Base-by-base conservation (phyloP, 768 basidiomycete genomes). In the Hemileccinum impolitum region DNA sequence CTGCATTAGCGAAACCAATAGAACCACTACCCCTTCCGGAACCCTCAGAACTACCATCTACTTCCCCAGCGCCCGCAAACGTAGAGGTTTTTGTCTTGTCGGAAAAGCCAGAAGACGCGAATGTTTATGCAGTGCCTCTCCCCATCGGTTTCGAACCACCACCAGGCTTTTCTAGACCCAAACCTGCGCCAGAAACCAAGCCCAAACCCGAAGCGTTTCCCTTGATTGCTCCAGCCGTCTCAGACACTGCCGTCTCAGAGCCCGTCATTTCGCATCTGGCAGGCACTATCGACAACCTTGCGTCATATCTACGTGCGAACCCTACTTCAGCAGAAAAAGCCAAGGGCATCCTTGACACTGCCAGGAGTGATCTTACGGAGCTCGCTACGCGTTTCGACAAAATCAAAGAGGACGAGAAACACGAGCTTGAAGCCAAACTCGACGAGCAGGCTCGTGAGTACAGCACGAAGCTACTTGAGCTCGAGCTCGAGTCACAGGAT, bases 101-200 rank as follows among this genome's bases (percentile, higher is more conserved):
- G 3, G 63, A 63, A 23, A 50, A 54, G 10, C 53, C 63, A 43
- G 45, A 48, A 53, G 70, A 71, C 8, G 2, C 31, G 25, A 70
- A 71, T 39, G 43, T 64, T 6, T 95, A 95, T 62, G 68, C 72
- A 39, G 77, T 70, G 15, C 85, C 86, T 6, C 75, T 98, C 19
- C 96, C 95, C n/a, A 70, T 99, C 43, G 95, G 94, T 12, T 91
- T 90, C 65, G 94, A 97, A 67, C 91, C 87, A 10, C 94, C 95
- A 30, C 91, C 91, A 19, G 95, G 95, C 17, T 97, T 82, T 66
- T 74, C 77, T 48, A 77, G 83, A 34, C 83, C 88, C 12, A 56
- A 72, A 18, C 75, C 82, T 5, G 52, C 59, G 2, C 62, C 23
- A 23, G 23, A 23, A 23, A 6, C 23, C 23, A 23, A 23, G 23